Evolutionary conservation across 2,329 filamentous ascomycete genomes (phyloP).

Genomic region (Diplodia scrobiculata): DNA sequence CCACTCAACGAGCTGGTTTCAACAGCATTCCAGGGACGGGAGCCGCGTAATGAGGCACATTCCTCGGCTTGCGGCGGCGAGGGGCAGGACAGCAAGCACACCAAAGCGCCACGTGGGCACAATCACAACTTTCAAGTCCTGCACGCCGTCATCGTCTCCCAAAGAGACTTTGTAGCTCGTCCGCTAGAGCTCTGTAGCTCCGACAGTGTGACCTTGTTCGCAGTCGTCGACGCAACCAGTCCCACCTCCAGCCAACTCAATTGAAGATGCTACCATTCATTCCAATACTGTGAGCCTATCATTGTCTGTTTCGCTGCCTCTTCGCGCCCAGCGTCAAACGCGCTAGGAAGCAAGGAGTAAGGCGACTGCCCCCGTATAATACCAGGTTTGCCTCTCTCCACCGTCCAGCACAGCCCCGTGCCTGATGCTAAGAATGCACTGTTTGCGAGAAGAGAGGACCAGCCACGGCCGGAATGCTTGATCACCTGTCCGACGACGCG

Average conservation of each 20-base stretch:
- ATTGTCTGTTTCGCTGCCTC: neutral
- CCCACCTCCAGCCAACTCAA: neutral
- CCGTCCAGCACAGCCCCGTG: neutral
- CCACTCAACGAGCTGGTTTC: neutral
- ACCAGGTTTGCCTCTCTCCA: slow-evolving; percentile 14
- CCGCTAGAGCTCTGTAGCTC: neutral
- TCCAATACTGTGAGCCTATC: neutral
- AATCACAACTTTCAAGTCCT: neutral
- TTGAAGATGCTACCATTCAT: neutral
- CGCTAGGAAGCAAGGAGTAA: slow-evolving; percentile 22
- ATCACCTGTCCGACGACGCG: slow-evolving; percentile 5
- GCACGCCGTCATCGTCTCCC: neutral
- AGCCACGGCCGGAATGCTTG: slow-evolving; percentile 14
- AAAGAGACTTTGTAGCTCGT: neutral
- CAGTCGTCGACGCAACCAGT: neutral
- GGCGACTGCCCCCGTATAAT: slow-evolving; percentile 6
- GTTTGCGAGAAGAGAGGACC: neutral
- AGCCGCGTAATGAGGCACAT: neutral
- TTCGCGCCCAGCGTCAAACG: neutral
- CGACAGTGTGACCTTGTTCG: neutral
- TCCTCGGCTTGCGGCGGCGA: slow-evolving; percentile 7
- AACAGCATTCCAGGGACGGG: neutral
- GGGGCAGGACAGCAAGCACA: neutral
- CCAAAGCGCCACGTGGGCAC: slow-evolving; percentile 6
- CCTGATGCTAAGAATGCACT: slow-evolving; percentile 13